A percentile compares a stretch with the other conserved stretches of the same genome.
Conservation (phyloP, 345 rosid genomes). For the thale cress (Arabidopsis thaliana) region TAIR10.1 NC_003071.7:16786001-16786500, state of each 20-base stretch:
- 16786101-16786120: constrained; percentile 77
- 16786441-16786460: constrained; percentile 45
- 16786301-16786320: neutral
- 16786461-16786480: constrained; percentile 40
- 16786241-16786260: constrained; percentile 94
- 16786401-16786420: constrained; percentile 99
- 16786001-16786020: neutral
- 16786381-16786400: constrained; percentile 85
- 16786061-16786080: constrained; percentile 74
- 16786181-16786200: constrained; percentile 88
- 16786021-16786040: constrained; percentile 1
- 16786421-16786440: constrained; percentile 46
- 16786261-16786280: neutral
- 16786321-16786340: constrained; percentile 28
- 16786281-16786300: constrained; percentile 16
- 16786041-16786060: neutral
- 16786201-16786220: constrained; percentile 64
- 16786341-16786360: constrained; percentile 77
- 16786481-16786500: constrained; percentile 28
- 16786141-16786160: constrained; percentile 86
- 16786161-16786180: constrained; percentile 96
- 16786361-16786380: constrained; percentile 64
- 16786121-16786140: constrained; percentile 89
- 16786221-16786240: constrained; percentile 96
- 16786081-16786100: constrained; percentile 72